A percentile compares a stretch with the other conserved stretches of the same genome.
Conservation (phyloP, 2,329 filamentous ascomycete species). For the Claviceps maximensis region DNA sequence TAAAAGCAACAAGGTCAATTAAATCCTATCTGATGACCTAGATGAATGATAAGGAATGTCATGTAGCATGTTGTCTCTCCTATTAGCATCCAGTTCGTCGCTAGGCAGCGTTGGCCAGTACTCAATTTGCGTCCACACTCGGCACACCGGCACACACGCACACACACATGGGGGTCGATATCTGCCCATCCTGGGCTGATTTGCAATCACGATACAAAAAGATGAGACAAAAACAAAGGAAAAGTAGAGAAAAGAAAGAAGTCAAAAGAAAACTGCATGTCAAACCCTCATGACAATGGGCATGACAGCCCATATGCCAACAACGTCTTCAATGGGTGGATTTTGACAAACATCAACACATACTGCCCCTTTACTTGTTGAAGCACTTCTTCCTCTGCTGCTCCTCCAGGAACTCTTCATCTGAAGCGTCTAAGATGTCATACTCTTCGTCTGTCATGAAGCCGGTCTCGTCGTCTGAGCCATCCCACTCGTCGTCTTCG, state of each 20-base stretch:
- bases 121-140: neutral
- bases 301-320: neutral
- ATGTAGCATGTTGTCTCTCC: neutral
- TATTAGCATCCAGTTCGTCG: neutral
- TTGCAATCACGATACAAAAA: neutral
- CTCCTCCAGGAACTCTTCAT: constrained; percentile 63
- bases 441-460: constrained; percentile 98
- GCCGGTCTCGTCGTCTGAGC: constrained; percentile 56
- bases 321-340: neutral
- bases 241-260: neutral
- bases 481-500: constrained; percentile 48
- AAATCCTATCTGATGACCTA: constrained; percentile 8
- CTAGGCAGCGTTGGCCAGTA: neutral
- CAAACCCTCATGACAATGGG: constrained; percentile 7
- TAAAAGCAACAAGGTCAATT: constrained; percentile 2
- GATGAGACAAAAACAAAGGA: neutral
- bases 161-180: neutral
- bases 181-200: neutral
- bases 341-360: neutral
- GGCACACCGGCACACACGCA: neutral
- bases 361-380: constrained; percentile 22
- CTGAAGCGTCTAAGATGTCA: constrained; percentile 88
- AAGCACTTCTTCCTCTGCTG: constrained; percentile 25
- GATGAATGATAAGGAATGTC: constrained; percentile 1
- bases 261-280: neutral